phyloP scores from a whole-genome alignment of 1,139 yeast genomes.

The Candida glucosophila region DNA sequence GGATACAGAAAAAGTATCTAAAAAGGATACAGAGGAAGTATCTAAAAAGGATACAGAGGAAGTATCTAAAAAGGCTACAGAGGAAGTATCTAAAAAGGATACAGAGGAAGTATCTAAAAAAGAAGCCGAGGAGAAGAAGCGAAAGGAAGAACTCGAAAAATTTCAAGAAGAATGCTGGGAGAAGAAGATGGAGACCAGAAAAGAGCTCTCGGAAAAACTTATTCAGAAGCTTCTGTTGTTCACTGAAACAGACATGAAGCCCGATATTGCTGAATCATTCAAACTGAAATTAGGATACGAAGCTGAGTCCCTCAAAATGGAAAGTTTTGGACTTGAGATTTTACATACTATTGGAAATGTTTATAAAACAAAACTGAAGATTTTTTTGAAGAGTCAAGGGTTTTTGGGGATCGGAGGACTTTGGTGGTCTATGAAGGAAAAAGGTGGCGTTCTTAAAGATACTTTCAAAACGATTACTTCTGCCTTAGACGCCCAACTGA shows the following conservation, averaged over 20 bases:
- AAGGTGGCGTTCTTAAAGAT: conserved; percentile 77
- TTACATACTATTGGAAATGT: conserved; percentile 79
- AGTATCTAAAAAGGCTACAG: conserved; percentile 11
- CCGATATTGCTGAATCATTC: conserved; percentile 62
- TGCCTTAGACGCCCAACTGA: conserved; percentile 84
- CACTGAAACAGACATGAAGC: conserved; percentile 76
- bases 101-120: conserved; percentile 2
- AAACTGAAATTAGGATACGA: conserved; percentile 65
- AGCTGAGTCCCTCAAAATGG: conserved; percentile 85
- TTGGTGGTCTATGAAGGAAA: conserved; percentile 77
- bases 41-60: conserved; percentile 6
- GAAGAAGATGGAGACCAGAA: conserved; percentile 67
- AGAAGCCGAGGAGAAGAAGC: conserved; percentile 27
- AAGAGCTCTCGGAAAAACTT: conserved; percentile 55
- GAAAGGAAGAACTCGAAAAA: conserved; percentile 60
- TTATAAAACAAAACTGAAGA: conserved; percentile 61
- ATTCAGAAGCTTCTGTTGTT: conserved; percentile 60
- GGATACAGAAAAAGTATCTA: background rate
- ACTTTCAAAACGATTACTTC: conserved; percentile 77
- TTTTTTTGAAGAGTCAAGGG: conserved; percentile 53
- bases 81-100: conserved; percentile 12
- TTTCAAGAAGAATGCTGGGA: conserved; percentile 70
- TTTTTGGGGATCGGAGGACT: conserved; percentile 80
- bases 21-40: conserved; percentile 1
- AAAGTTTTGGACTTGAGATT: conserved; percentile 87